Base-by-base conservation (phyloP, 2,329 filamentous ascomycete genomes). In the Botryotinia globosa region DNA sequence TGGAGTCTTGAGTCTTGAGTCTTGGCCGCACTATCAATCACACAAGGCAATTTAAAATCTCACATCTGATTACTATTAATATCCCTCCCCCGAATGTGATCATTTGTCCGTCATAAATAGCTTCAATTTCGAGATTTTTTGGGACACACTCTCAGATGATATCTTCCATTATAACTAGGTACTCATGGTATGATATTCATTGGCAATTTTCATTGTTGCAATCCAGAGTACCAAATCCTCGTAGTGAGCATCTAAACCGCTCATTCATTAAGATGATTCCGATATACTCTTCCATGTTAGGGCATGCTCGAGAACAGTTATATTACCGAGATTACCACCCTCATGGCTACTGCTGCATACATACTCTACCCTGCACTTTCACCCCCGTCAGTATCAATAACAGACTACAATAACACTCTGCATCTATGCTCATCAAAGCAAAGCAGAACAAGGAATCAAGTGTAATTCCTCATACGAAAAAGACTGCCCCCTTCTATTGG, bases 341-440 rank as follows among this genome's bases (percentile, higher is more conserved):
- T n/a, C 6, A 54, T 54, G 14, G n/a, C 14, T n/a, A 7, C 51
- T 54, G 5, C 25, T 51, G 12, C 48, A 51, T 48, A 25, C 45
- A 12, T 12, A 14, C 22, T 51, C 22, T 51, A 51, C 48, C 48
- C 25, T 51, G 12, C 48, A 51, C 4, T 51, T 29, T 2, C 6
- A 29, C 5, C n/a, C 25, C 51, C 14, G 16, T 54, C n/a, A 18
- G 14, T 29, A 54, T 6, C 25, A 18, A 12, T 32, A 54, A n/a
- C 25, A n/a, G 0, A n/a, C 14, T 7, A 14, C 12, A n/a, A 16
- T 3, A 14, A 5, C 16, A 0, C 4, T 14, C 12, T 51, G 3
- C 25, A 16, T n/a, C 48, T n/a, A 51, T 0, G 4, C 22, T 25
- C 4, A 3, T 51, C 4, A 25, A n/a, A 51, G 22, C 10, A 51